Evolutionary conservation across 2,329 filamentous ascomycete species (phyloP), one percentile per base, ranked within the genome.

Genomic region (Teratosphaeria destructans): DNA sequence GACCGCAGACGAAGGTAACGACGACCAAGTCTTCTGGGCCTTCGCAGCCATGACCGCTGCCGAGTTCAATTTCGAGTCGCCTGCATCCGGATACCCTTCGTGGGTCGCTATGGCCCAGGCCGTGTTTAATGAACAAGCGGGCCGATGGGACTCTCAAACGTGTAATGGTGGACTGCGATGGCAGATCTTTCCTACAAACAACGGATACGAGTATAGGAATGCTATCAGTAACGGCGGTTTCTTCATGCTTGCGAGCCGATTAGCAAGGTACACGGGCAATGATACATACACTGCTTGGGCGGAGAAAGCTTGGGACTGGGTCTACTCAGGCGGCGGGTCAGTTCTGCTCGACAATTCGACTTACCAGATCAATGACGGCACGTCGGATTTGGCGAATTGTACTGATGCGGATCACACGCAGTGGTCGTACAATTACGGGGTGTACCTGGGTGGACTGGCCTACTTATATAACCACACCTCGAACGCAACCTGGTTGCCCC

Each of bases 271-370:
- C 63, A 76, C 74, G 10, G 72, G 69, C 19, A 76, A 76, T 59
- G 56, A 70, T 61, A 86, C 82, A 0, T 89, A 89, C 64, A 61
- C 78, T 75, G 81, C 89, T 66, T 90, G 87, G 86, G 82, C 82
- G 1, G 73, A 75, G 56, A 71, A 67, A 58, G 60, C 64, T 29
- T 76, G 68, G 66, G 63, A 72, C 16, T 76, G 74, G 74, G 66
- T 70, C 55, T 85, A 6, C 81, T 29, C 53, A 10, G 43, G 43
- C 23, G 43, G 43, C 43, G 82, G 39, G 6, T 63, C 60, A 6
- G 39, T 59, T 16, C 76, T 90, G 60, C 80, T 90, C 39, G 57
- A 61, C 23, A 56, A 56, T 23, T 14, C 27, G 26, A 61, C 56
- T 4, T 57, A 76, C 62, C 71, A 74, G 57, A 76, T 77, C 68